Evolutionary conservation across 352 stramenopile species (phyloP), one percentile per base, ranked within the genome.

Genomic region (Globisporangium splendens): DNA sequence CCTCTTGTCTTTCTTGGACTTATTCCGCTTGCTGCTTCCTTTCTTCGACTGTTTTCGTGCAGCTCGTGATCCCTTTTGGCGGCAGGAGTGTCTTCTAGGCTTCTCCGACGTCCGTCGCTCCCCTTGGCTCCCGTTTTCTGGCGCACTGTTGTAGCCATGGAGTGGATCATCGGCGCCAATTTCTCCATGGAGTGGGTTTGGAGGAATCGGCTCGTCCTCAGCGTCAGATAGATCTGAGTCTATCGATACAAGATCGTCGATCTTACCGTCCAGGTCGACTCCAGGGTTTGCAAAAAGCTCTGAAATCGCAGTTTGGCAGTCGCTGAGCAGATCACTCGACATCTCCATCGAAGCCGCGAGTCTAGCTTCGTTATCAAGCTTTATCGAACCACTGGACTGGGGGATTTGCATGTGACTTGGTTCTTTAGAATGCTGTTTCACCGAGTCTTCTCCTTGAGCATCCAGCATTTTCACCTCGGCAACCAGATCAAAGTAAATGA

Each of bases 401-500:
- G 13, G 47, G 6, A 22, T 41, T 44, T 6, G 31, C 28, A 15
- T 2, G 0, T n/a, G 12, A 47, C 0, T 35, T 11, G 28, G 47
- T 21, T 38, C 28, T 31, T 5, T 50, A n/a, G 6, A 13, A 10
- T 35, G 28, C 7, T 35, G 28, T 35, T 49, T 54, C 38, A 54
- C 48, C 38, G 58, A 42, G n/a, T 47, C 15, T 3, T 69, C 60
- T 33, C 47, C 17, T 24, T 61, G 44, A 0, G 18, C 41, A 12
- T 88, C 73, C 11, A 82, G 52, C 4, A 46, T 65, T 18, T 76
- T 78, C 13, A 90, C 72, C 46, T 88, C 60, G 1, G 41, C 42
- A 0, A 84, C 69, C 46, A 93, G 56, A 8, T 76, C 70, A 50
- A 89, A 91, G 59, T 92, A 93, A 13, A 90, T 62, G 20, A 93